Evolutionary conservation across 371 early-diverging fungal genomes (phyloP).

Genomic region (Mortierella sp.): DNA sequence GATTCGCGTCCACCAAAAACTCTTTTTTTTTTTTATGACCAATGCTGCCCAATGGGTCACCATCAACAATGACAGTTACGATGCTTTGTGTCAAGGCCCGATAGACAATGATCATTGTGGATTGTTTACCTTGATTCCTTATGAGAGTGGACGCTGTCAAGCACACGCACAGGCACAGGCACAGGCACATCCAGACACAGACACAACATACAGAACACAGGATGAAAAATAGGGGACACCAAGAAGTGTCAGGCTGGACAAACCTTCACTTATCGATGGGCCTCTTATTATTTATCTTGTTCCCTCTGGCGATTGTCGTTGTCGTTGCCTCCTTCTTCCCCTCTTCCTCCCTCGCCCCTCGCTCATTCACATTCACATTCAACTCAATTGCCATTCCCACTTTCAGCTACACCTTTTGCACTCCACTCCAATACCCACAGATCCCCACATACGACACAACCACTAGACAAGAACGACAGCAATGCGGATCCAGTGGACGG

Average conservation of each 20-base stretch:
- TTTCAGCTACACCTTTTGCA: not conserved
- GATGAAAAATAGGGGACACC: not conserved
- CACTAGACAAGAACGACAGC: not conserved
- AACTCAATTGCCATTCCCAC: not conserved
- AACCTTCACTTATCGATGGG: too few relatives aligned
- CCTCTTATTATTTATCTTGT: too few relatives aligned
- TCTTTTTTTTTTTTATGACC: too few relatives aligned
- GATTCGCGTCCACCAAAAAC: too few relatives aligned
- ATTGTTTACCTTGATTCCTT: too few relatives aligned
- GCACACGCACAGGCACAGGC: not conserved
- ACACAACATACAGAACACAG: not conserved
- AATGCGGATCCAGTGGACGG: slow-evolving; percentile 56
- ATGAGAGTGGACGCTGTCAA: too few relatives aligned
- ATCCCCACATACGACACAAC: not conserved
- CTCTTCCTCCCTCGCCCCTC: not conserved
- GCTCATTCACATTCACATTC: not conserved
- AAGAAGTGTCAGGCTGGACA: not conserved
- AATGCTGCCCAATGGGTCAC: too few relatives aligned
- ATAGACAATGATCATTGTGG: too few relatives aligned
- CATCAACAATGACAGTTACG: too few relatives aligned
- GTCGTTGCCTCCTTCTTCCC: too few relatives aligned
- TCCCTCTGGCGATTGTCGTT: too few relatives aligned
- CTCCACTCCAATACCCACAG: not conserved
- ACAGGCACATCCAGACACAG: not conserved
- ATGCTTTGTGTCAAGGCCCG: too few relatives aligned